Percentiles rank a stretch among this genome's conserved stretches.
Conservation (phyloP, 257 asterid species). For the Gardenia jasminoides region DNA sequence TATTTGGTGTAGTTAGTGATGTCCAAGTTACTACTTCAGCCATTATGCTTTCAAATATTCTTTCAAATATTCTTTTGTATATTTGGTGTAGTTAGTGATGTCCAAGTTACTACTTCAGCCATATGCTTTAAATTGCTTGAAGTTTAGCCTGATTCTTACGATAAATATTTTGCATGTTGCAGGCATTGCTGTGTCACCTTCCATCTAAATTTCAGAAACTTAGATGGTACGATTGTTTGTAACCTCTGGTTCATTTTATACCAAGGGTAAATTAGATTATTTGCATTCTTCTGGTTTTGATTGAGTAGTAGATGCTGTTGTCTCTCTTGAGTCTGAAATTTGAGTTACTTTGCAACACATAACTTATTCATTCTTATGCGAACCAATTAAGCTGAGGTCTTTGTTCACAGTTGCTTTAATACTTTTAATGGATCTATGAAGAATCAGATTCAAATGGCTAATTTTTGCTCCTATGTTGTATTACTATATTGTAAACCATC, state of each 20-base stretch:
- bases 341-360: not conserved
- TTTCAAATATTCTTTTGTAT: not conserved
- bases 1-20: not conserved
- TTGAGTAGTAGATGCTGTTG: not conserved
- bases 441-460: not conserved
- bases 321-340: not conserved
- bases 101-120: not conserved
- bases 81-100: not conserved
- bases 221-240: constrained; percentile 60
- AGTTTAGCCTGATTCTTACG: constrained; percentile 14
- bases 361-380: not conserved
- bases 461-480: not conserved
- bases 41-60: not conserved
- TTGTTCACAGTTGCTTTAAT: not conserved
- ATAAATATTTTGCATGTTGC: constrained; percentile 42
- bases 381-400: not conserved
- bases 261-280: not conserved
- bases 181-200: constrained; percentile 74
- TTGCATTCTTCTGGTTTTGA: not conserved
- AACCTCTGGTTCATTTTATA: not conserved
- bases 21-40: not conserved
- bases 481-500: not conserved
- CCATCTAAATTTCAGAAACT: constrained; percentile 78
- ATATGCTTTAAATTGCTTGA: not conserved
- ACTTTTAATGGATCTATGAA: constrained; percentile 2